Evolutionary conservation across 1,284 basidiomycete genomes (phyloP), one percentile per base, ranked within the genome.

Genomic region (Apiotrichum gamsii): DNA sequence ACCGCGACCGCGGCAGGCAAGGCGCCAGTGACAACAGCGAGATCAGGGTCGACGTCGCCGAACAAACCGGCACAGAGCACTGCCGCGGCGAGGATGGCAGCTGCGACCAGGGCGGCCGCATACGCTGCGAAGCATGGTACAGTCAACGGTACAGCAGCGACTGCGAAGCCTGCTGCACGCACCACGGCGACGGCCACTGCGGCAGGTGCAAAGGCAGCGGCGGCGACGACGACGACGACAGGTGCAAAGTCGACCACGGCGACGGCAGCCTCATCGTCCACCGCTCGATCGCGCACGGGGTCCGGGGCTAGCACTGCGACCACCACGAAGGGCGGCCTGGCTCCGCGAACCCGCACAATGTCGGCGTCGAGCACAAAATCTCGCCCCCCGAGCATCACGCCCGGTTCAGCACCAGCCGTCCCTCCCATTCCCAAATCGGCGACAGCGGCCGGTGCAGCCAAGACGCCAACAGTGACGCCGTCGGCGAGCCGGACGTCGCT

Each of bases 301-400:
- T n/a, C n/a, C n/a, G n/a, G n/a, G n/a, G n/a, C n/a, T 29, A 29
- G 8, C 28, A 36, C 16, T 8, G 18, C 34, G 8, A 23, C 13
- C 34, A 36, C 11, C 32, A 18, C 32, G n/a, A n/a, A 19, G 11
- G 19, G 35, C 35, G 8, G 32, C 32, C 31, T 30, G 21, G 31
- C 49, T 14, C 20, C 46, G 13, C 45, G 50, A 13, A 38, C 42
- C 5, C 51, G 51, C 3, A 49, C 47, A 2, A 24, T 43, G 28
- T 52, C 51, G 4, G 23, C 41, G 9, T 24, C 51, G 5, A 52
- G 51, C 9, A 29, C 40, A 8, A 39, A 38, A n/a, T 45, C 47
- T 11, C 36, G 43, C 2, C 38, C 47, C 33, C 29, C 58, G 3
- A 28, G 8, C 8, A 11, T 28, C 8, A 11, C 25, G 6, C 25